phyloP scores from a whole-genome alignment of 2,329 filamentous ascomycete genomes.

The Geosmithia morbida region DNA sequence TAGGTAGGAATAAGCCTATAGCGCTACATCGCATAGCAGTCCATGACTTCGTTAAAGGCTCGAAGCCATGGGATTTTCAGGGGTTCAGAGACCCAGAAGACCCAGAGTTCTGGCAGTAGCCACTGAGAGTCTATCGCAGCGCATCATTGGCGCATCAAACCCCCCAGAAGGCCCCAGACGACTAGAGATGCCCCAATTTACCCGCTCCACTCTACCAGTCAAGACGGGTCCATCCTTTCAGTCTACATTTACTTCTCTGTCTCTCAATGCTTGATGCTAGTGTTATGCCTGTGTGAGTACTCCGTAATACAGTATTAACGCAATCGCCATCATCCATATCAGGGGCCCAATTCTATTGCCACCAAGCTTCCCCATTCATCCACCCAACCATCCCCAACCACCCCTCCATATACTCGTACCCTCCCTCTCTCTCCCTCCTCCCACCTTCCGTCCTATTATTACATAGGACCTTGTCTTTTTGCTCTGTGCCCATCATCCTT shows the following conservation, averaged over 20 bases:
- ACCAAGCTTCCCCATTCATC: neutral
- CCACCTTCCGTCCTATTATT: neutral
- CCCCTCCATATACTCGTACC: neutral
- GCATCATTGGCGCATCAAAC: neutral
- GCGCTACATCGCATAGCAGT: too few species aligned
- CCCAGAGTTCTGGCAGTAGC: neutral
- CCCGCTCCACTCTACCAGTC: too few species aligned
- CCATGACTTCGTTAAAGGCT: too few species aligned
- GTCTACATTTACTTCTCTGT: too few species aligned
- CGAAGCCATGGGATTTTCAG: too few species aligned
- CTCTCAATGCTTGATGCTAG: too few species aligned
- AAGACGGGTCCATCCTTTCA: too few species aligned
- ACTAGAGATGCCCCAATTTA: too few species aligned
- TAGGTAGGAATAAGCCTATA: too few species aligned
- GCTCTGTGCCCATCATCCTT: neutral
- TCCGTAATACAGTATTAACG: too few species aligned
- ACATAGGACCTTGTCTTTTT: neutral
- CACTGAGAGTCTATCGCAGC: neutral
- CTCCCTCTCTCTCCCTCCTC: neutral
- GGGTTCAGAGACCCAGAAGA: neutral
- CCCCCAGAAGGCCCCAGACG: too few species aligned
- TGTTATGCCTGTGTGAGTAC: too few species aligned
- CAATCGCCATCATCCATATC: neutral
- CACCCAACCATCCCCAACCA: neutral
- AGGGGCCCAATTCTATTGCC: neutral